These are phyloP conservation scores for Solanum medicagineum DNA, from an alignment of 257 asterid genomes.

Conservation along the genomic window DNA sequence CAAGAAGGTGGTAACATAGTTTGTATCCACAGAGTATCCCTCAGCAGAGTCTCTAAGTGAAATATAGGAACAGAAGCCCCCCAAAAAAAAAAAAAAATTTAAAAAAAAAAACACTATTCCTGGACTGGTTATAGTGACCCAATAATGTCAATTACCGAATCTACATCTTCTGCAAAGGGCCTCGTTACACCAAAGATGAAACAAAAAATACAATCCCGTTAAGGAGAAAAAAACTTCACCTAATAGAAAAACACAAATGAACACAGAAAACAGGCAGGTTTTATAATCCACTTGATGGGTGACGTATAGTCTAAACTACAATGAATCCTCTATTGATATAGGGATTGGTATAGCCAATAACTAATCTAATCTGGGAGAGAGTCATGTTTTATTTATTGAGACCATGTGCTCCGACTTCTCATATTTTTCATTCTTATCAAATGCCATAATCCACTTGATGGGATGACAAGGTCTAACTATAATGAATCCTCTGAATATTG, in stretches of 20 bases:
- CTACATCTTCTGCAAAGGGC: neutral
- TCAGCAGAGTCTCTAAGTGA: neutral
- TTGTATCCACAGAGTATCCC: neutral
- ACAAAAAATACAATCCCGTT: neutral
- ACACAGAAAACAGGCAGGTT: neutral
- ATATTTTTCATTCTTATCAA: too few species aligned
- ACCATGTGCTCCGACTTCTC: neutral
- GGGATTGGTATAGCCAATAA: neutral
- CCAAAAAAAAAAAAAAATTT: neutral
- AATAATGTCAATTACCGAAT: neutral
- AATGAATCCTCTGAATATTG: neutral
- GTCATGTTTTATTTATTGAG: neutral
- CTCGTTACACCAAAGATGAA: neutral
- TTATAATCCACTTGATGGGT: neutral
- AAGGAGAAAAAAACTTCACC: neutral
- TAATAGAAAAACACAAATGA: neutral
- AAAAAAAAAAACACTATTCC: neutral
- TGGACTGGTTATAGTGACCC: neutral
- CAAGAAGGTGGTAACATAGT: neutral
- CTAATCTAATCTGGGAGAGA: neutral
- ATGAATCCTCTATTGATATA: neutral
- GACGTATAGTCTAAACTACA: neutral
- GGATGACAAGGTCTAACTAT: neutral
- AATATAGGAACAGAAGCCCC: neutral
- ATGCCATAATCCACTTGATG: neutral